These are phyloP conservation scores for Pyrus betulifolia DNA, from an alignment of 306 rosid species.

Conservation along the genomic window DNA sequence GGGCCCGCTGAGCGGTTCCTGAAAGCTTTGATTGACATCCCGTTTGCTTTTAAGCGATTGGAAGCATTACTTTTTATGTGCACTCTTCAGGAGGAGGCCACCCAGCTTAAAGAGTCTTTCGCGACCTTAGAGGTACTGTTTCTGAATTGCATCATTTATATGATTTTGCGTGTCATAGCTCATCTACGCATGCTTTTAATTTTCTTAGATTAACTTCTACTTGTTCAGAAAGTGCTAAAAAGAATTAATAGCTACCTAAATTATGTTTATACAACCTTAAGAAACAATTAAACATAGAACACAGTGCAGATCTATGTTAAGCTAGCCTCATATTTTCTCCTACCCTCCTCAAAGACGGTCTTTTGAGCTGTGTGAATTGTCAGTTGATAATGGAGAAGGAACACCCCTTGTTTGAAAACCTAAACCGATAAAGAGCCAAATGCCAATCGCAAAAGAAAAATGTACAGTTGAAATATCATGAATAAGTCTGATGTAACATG, in stretches of 20 bases:
- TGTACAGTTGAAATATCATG: not conserved
- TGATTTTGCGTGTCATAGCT: not conserved
- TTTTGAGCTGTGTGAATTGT: not conserved
- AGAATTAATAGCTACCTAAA: not conserved
- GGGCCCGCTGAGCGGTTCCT: constrained; percentile 89
- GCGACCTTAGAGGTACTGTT: constrained; percentile 63
- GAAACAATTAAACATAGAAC: not conserved
- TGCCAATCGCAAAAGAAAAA: not conserved
- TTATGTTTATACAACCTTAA: not conserved
- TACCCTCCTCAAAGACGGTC: not conserved
- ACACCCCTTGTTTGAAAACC: not conserved
- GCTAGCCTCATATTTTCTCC: not conserved
- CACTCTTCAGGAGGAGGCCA: constrained; percentile 67
- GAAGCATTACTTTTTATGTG: constrained; percentile 74
- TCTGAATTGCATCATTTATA: not conserved
- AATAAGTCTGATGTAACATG: not conserved
- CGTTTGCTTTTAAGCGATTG: constrained; percentile 77
- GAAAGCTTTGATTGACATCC: constrained; percentile 64
- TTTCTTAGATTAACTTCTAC: not conserved
- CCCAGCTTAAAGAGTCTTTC: constrained; percentile 49
- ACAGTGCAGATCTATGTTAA: not conserved
- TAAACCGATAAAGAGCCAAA: not conserved
- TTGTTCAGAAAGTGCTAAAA: not conserved
- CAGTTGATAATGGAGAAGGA: not conserved
- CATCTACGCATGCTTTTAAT: not conserved